Conservation (phyloP, 768 basidiomycete genomes). For the Pisolithus orientalis region DNA sequence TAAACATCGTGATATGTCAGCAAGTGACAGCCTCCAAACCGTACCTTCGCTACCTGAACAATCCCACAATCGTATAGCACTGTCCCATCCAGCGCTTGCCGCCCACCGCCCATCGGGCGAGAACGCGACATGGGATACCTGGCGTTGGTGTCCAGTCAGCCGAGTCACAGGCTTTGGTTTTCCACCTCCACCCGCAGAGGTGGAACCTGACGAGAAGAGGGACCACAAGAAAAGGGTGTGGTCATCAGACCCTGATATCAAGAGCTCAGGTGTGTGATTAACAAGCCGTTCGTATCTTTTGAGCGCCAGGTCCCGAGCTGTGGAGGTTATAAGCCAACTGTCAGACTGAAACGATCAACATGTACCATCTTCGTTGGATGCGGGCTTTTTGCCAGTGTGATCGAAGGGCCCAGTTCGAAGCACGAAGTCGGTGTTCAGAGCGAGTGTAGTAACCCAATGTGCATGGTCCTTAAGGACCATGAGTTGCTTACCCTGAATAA, state of each 20-base stretch:
- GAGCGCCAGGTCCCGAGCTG: constrained; percentile 72
- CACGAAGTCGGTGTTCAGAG: constrained; percentile 92
- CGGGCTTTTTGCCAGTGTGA: constrained; percentile 72
- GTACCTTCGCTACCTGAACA: constrained; percentile 44
- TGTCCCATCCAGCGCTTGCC: constrained; percentile 89
- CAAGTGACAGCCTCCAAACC: neutral
- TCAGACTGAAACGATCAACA: neutral
- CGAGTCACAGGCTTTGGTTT: constrained; percentile 69
- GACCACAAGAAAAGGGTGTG: constrained; percentile 98
- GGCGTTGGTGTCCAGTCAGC: constrained; percentile 91
- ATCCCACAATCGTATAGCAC: constrained; percentile 89
- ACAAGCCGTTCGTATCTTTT: constrained; percentile 72
- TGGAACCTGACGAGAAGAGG: constrained; percentile 47
- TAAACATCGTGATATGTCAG: neutral
- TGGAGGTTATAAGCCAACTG: neutral
- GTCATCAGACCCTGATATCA: constrained; percentile 96
- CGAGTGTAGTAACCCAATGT: constrained; percentile 97
- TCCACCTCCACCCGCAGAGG: constrained; percentile 26
- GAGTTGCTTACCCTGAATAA: constrained; percentile 68
- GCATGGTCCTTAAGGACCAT: constrained; percentile 91
- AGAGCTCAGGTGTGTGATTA: constrained; percentile 59
- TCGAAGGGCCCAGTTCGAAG: constrained; percentile 94
- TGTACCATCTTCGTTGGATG: constrained; percentile 78
- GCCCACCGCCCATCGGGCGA: constrained; percentile 91
- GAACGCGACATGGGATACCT: constrained; percentile 90